Evolutionary conservation across 1,284 basidiomycete genomes (phyloP), one percentile per base, ranked within the genome.

Genomic region (Pseudozyma sp.): DNA sequence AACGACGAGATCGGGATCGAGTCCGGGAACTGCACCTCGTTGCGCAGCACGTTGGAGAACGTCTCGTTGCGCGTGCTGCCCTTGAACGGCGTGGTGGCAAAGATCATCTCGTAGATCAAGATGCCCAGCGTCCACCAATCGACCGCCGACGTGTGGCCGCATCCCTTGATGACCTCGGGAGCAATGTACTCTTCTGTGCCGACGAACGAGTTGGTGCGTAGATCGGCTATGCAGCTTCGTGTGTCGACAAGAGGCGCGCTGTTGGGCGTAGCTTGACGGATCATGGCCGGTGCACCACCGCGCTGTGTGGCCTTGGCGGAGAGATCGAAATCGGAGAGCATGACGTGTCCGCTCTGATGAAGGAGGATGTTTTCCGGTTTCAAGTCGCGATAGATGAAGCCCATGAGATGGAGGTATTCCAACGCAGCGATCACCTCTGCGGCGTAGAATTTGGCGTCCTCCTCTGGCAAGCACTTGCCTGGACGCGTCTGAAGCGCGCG

Each of bases 51-150:
- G 86, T 99, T 99, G 83, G 91, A 88, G 87, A 99, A 99, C 30
- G 97, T 99, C 79, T 94, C 92, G 85, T 93, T 92, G 76, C 97
- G 91, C 86, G 95, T 92, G 51, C 89, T 87, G 44, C 96, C 97
- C 87, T 99, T 99, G 91, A 99, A 99, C 37, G 97, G 97, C 56
- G 97, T 99, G 54, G 94, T 97, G 39, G 94, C 95, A 85, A 92
- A 97, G 86, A 99, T 97, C 97, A 99, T 99, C 87, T 99, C 97
- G 87, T 96, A 97, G 80, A 99, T 94, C 81, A 99, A 89, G 80
- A 99, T 99, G 42, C 97, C 97, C 53, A 97, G 87, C 35, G 96
- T 99, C 97, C 94, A 98, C 96, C 96, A 99, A 86, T 99, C 97
- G 54, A 99, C 97, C 8, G 97, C 94, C 68, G 93, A 94, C 39